Evolutionary conservation across 2,329 filamentous ascomycete species (phyloP), one percentile per base, ranked within the genome.

Genomic region (Claviceps arundinis): DNA sequence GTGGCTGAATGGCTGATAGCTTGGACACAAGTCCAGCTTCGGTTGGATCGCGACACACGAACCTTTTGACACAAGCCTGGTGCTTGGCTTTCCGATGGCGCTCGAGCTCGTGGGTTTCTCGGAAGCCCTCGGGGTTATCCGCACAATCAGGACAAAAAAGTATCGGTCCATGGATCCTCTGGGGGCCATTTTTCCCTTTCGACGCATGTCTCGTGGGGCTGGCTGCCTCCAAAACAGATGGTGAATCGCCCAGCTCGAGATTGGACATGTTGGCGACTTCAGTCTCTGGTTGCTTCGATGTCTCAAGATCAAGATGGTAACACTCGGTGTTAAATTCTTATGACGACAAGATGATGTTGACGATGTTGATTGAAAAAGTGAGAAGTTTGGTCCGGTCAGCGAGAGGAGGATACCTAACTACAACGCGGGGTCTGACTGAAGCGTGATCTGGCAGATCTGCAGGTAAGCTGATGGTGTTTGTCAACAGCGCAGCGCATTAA

Each of bases 71-170:
- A 4, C 67, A 58, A 11, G 55, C 59, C 53, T 73, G 71, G 65
- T 97, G 91, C 57, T 87, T 79, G 37, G 74, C 71, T 43, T 78
- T 77, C 51, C 76, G 75, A 58, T 89, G 85, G 19, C 85, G 76
- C 44, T 81, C 77, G 30, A 88, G 76, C 65, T 95, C 89, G 64
- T 95, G 89, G 24, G 89, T 86, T 51, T 89, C 89, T 37, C 89
- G 82, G 67, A 95, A 95, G 45, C 87, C 89, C 17, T 85, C 79
- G 0, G 83, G 84, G 50, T 87, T 78, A 52, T 87, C 82, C 50
- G 76, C 76, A 69, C 89, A 95, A 54, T 78, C 70, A 1, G 69
- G 64, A 65, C 89, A 95, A 62, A 77, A 78, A 55, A 87, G 81
- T 65, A 86, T 88, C 37, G 80, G 78, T 55, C 86, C 82, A 77